These are phyloP conservation scores for Rhododendron griersonianum DNA, from an alignment of 148 eudicot species.

Conservation along the genomic window DNA sequence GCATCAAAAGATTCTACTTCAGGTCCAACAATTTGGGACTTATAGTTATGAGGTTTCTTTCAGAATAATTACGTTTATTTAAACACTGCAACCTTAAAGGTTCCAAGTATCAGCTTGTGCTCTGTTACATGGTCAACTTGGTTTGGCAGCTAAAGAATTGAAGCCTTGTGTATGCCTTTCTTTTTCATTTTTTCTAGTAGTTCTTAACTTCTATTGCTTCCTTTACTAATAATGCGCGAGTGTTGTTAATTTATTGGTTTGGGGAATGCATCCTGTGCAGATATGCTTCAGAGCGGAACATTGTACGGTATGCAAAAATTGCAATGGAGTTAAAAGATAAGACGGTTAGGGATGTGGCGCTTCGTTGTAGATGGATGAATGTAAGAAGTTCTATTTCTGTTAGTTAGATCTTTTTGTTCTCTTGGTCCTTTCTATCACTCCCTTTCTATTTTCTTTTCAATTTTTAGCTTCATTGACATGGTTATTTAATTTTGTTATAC, in stretches of 20 bases:
- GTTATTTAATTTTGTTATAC: neutral
- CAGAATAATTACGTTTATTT: neutral
- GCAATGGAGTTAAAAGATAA: conserved; percentile 63
- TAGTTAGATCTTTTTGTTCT: neutral
- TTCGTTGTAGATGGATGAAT: conserved; percentile 71
- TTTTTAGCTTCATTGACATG: neutral
- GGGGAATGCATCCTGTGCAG: conserved; percentile 27
- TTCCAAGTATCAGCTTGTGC: neutral
- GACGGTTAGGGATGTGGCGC: conserved; percentile 74
- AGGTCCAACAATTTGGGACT: neutral
- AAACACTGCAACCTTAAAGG: neutral
- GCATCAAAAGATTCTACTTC: neutral
- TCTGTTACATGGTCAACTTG: neutral
- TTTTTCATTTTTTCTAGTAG: neutral
- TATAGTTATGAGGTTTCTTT: neutral
- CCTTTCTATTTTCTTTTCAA: neutral
- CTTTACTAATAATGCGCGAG: neutral
- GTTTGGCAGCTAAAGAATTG: neutral
- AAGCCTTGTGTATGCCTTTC: neutral
- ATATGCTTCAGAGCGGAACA: conserved; percentile 42
- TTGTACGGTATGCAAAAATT: conserved; percentile 66
- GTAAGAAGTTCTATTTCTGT: conserved; percentile 40
- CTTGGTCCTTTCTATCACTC: neutral
- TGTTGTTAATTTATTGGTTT: neutral
- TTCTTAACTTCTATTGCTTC: neutral